phyloP scores from a whole-genome alignment of 73 alveolate genomes.

The Paramecium pentaurelia region DNA sequence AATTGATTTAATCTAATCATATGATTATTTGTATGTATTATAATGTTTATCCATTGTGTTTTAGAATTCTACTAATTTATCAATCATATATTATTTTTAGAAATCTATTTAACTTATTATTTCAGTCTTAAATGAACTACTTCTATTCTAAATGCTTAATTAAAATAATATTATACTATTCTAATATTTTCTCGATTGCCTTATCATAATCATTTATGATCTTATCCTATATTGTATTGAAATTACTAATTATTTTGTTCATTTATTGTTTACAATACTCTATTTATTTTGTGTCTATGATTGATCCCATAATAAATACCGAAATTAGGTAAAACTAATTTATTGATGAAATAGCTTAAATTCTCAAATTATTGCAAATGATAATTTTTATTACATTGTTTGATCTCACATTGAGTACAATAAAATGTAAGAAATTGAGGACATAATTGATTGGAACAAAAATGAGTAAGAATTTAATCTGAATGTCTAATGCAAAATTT shows the following conservation, averaged over 20 bases:
- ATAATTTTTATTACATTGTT: not conserved
- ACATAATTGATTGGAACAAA: not conserved
- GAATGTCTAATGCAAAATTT: slow-evolving; percentile 1
- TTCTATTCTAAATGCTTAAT: not conserved
- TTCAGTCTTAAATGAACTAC: not conserved
- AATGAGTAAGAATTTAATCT: not conserved
- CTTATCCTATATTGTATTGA: not conserved
- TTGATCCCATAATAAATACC: not conserved
- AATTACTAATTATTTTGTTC: not conserved
- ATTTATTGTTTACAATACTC: not conserved
- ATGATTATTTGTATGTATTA: not conserved
- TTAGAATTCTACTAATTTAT: not conserved
- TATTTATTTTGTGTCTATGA: not conserved
- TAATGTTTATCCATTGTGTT: not conserved
- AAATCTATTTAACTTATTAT: not conserved
- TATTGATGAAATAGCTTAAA: not conserved
- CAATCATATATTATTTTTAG: not conserved
- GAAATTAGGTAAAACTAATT: not conserved
- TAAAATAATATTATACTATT: not conserved
- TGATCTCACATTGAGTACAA: not conserved
- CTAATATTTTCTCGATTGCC: not conserved
- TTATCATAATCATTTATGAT: not conserved
- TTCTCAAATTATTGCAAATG: not conserved
- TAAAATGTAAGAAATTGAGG: not conserved
- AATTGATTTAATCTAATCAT: not conserved